phyloP scores from a whole-genome alignment of 2,329 filamentous ascomycete genomes.

The Hypoxylon sp. region DNA sequence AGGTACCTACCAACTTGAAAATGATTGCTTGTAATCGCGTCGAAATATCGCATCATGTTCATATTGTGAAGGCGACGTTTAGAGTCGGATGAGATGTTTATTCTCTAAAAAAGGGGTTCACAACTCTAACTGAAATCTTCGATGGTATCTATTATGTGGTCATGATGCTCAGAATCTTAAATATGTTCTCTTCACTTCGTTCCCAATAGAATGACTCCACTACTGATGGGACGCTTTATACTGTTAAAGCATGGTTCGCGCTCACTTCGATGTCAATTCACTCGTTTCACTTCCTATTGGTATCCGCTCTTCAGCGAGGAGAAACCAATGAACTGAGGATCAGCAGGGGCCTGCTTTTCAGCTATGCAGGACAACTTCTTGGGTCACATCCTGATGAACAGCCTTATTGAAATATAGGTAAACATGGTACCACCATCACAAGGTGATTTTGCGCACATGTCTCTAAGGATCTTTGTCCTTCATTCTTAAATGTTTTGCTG shows the following conservation, averaged over 20 bases:
- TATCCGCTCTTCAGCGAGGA: not conserved
- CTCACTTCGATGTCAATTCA: not conserved
- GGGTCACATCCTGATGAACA: not conserved
- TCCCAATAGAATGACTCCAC: slow-evolving; percentile 1
- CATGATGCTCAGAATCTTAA: not conserved
- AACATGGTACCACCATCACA: not conserved
- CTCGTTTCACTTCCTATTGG: not conserved
- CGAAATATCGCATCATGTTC: not conserved
- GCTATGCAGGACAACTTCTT: slow-evolving; percentile 2
- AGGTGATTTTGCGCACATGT: slow-evolving; percentile 1
- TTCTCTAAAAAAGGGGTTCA: not conserved
- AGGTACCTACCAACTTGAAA: not conserved
- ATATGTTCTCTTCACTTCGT: not conserved
- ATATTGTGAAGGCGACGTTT: not conserved
- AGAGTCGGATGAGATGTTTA: not conserved
- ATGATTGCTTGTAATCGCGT: not conserved
- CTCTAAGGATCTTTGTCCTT: not conserved
- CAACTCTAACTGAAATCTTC: not conserved
- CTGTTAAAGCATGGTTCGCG: not conserved
- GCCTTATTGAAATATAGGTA: not conserved
- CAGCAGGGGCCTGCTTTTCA: not conserved
- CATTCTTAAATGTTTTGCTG: not conserved
- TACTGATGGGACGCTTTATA: not conserved
- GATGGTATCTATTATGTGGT: not conserved
- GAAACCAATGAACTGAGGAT: not conserved